Percentiles rank a stretch among this genome's conserved stretches.
Evolutionary conservation across 2,329 filamentous ascomycete genomes (phyloP).

Genomic region (Phaeosphaeriaceae sp.): DNA sequence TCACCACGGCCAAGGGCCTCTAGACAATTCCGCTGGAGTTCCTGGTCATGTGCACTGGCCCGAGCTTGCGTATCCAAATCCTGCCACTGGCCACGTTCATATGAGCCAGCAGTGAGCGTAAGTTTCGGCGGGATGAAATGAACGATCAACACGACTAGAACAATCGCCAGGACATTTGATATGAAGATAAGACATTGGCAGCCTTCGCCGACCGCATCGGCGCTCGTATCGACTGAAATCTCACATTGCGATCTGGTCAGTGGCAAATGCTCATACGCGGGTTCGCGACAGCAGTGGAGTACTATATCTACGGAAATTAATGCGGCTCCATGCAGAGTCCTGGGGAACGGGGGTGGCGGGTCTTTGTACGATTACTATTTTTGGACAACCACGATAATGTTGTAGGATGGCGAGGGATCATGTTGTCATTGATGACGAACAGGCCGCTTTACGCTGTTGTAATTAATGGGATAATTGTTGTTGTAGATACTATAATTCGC

Average conservation of each 20-base stretch:
- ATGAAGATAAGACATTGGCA: not conserved
- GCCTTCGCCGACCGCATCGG: not conserved
- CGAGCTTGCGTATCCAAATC: slow-evolving; percentile 32
- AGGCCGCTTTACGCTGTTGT: not conserved
- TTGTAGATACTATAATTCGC: not conserved
- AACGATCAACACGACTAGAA: not conserved
- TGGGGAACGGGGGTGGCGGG: not conserved
- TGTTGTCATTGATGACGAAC: not conserved
- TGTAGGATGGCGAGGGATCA: not conserved
- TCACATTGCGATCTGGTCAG: slow-evolving; percentile 5
- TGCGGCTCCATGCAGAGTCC: not conserved
- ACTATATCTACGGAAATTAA: slow-evolving; percentile 12
- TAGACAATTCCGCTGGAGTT: slow-evolving; percentile 28
- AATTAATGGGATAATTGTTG: not conserved
- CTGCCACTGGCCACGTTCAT: slow-evolving; percentile 27
- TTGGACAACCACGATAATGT: not conserved
- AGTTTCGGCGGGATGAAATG: not conserved
- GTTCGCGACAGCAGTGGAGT: slow-evolving; percentile 3
- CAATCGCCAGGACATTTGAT: not conserved
- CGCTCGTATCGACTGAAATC: not conserved
- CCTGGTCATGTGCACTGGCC: slow-evolving; percentile 39
- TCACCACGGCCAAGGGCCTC: slow-evolving; percentile 22
- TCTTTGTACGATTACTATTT: slow-evolving; percentile 1
- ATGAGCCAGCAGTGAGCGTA: slow-evolving; percentile 21
- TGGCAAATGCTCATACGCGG: slow-evolving; percentile 9